A percentile compares a stretch with the other conserved stretches of the same genome.
Conservation (phyloP, 345 rosid genomes). For the Eucalyptus globulus region DNA sequence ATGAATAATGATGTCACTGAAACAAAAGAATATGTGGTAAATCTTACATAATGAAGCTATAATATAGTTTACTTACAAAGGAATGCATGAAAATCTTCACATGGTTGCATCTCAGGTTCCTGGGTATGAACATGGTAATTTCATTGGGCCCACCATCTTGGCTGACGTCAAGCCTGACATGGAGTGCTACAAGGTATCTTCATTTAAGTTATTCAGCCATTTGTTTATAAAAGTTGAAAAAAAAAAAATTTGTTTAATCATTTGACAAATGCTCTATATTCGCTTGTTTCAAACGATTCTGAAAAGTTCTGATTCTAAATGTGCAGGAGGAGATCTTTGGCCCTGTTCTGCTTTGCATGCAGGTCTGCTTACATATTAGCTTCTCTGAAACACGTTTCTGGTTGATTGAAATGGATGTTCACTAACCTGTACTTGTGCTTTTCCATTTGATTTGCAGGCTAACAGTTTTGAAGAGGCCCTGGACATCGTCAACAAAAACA, state of each 20-base stretch:
- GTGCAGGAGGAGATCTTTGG: conserved; percentile 98
- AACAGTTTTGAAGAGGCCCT: conserved; percentile 86
- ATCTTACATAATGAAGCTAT: not conserved
- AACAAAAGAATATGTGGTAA: not conserved
- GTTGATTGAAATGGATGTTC: not conserved
- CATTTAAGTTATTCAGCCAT: not conserved
- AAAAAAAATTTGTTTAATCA: not conserved
- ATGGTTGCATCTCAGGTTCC: conserved; percentile 47
- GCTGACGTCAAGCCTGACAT: conserved; percentile 77
- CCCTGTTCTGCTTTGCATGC: conserved; percentile 93
- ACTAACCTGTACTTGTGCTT: not conserved
- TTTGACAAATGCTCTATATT: not conserved
- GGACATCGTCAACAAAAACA: conserved; percentile 63
- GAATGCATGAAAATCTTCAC: not conserved
- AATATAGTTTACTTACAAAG: not conserved
- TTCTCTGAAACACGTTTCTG: not conserved
- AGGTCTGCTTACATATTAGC: conserved; percentile 24
- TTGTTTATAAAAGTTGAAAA: not conserved
- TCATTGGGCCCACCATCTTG: conserved; percentile 88
- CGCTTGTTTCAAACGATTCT: not conserved
- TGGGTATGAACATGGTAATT: conserved; percentile 83
- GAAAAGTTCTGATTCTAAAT: not conserved
- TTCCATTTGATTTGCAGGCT: conserved; percentile 36
- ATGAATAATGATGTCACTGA: not conserved
- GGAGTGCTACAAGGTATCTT: conserved; percentile 92